Base-by-base conservation (phyloP, 768 basidiomycete genomes). In the Collybiopsis confluens region DNA sequence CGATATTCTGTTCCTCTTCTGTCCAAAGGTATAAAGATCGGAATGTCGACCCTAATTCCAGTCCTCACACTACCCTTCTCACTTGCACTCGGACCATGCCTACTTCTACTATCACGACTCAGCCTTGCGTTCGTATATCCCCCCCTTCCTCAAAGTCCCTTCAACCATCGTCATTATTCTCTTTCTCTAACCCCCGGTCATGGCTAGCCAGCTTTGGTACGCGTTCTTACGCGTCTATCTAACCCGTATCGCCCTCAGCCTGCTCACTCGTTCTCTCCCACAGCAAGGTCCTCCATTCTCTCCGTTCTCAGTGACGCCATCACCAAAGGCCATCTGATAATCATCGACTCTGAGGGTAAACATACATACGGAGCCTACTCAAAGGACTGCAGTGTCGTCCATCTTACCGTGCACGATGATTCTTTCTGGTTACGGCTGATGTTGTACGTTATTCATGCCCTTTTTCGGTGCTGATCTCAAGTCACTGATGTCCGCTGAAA, bases 361-460 rank as follows among this genome's bases (percentile, higher is more conserved):
- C 73, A 79, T 62, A 74, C 81, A 61, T 86, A 82, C 60, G 84
- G 85, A 42, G 73, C 69, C 26, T 75, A 76, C 62, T 68, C 74
- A 65, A 81, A 81, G 62, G 81, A 78, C 51, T 80, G 74, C 67
- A 84, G 82, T 71, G 77, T 82, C 62, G 82, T 82, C 54, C 76
- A 80, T 56, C 63, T 88, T 54, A 76, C 73, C 57, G 71, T 88
- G 54, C 62, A 74, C 15, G 82, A 79, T 63, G 75, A 80, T 46
- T 79, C 80, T 65, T 88, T 88, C 61, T 88, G 85, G 85, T 68
- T 81, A 50, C 82, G 85, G 38, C 73, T 87, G 53, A 67, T 88
- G 55, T 67, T 85, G 79, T 83, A 68, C 63, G 81, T 71, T 8
- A 20, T 18, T 21, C 16, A 7, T 47, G 24, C 5, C 49, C 54